Percentiles rank a stretch among this genome's conserved stretches.
phyloP scores from a whole-genome alignment of 2,329 filamentous ascomycete species.

The Fusarium globosum region DNA sequence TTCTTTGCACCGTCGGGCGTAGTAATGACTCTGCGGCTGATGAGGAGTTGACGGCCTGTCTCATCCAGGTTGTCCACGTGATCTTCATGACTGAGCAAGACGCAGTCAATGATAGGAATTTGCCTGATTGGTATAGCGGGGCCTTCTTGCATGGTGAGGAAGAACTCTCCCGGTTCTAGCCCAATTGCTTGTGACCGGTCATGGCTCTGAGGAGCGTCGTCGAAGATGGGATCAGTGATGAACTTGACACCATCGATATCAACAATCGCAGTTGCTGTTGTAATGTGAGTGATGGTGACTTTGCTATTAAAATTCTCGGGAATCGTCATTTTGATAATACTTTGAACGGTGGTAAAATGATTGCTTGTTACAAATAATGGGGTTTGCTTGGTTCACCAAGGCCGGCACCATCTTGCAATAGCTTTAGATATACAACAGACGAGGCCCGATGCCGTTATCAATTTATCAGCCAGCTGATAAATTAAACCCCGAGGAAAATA shows the following conservation, averaged over 20 bases:
- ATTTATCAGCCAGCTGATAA: background rate
- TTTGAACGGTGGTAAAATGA: no score
- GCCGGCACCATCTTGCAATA: background rate
- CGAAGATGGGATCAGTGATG: conserved; percentile 2
- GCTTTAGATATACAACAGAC: background rate
- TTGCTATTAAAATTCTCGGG: background rate
- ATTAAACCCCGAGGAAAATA: background rate
- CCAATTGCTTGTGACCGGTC: background rate
- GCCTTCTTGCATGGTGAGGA: background rate
- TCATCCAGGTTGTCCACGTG: background rate
- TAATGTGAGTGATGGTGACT: background rate
- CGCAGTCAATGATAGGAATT: background rate
- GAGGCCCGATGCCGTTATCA: background rate
- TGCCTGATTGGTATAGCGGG: background rate
- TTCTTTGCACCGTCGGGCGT: background rate
- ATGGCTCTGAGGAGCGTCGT: background rate
- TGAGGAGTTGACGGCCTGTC: background rate
- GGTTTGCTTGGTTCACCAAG: fast-evolving
- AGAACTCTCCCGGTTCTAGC: background rate
- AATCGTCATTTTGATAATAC: background rate
- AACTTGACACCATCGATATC: background rate
- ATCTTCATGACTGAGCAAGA: background rate
- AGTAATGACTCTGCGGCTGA: background rate
- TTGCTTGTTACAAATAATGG: background rate
- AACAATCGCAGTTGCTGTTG: background rate